Base-by-base conservation (phyloP, 495 filamentous ascomycete species). In the Lasiosphaeria ovina region DNA sequence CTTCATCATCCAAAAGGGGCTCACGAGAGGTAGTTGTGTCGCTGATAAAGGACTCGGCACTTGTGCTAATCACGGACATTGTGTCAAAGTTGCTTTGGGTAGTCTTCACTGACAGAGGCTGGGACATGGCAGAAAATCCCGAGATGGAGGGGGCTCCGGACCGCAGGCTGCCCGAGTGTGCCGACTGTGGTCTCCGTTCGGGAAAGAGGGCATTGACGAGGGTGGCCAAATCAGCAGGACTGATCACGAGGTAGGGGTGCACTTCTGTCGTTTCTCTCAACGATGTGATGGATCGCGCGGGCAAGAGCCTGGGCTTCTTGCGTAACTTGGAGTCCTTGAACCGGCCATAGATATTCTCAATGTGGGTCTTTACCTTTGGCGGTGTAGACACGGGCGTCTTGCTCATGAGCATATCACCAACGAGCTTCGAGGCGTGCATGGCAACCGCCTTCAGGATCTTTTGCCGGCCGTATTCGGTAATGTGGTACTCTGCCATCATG, bases 401-500 rank as follows among this genome's bases (percentile, higher is more conserved):
- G 79, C 85, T 87, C 33, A 68, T 62, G 36, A 72, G 76, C 78
- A 87, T 81, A 64, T 87, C 85, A 48, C 84, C 73, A 8, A 93
- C 89, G 61, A 86, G 83, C 69, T 88, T 87, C 59, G 93, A 89
- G 55, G 90, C 85, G 40, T 87, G 85, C 62, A 87, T 81, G 36
- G 88, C 90, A 60, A 97, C 87, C 65, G 90, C 85, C 66, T 89
- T 91, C 54, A 98, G 82, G 57, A 98, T 89, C 71, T 89, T 91
- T 66, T 96, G 87, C 54, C 94, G 84, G 31, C 91, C 92, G 74
- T 92, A 90, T 67, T 96, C 90, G 34, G 87, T 89, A 64, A 98
- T 91, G 73, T 96, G 89, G 68, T 96, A 90, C 62, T 94, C 91
- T 60, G 89, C 81, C 81, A 97, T 86, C 73, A 97, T 88, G 52